A percentile compares a stretch with the other conserved stretches of the same genome.
Evolutionary conservation across 352 stramenopile species (phyloP).

Genomic region (Phytophthora lateralis): DNA sequence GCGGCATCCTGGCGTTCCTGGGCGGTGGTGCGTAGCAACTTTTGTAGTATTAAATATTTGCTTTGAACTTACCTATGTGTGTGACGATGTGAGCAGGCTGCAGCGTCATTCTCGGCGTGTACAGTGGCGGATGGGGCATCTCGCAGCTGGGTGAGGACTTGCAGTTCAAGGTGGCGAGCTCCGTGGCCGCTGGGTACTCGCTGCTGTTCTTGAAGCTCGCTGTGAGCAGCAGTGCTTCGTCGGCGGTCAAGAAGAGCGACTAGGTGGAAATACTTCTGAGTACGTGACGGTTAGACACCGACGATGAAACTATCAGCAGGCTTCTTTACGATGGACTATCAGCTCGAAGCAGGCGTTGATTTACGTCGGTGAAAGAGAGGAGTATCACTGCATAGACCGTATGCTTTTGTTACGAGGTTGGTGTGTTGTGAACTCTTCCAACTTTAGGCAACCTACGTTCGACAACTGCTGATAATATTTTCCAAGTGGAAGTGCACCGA

Average conservation of each 20-base stretch:
- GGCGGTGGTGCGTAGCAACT: slow-evolving; percentile 34
- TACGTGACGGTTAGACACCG: too few species aligned
- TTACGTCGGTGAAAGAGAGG: too few species aligned
- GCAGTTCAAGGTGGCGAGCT: slow-evolving; percentile 51
- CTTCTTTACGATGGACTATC: too few species aligned
- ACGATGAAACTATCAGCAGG: too few species aligned
- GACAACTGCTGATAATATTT: too few species aligned
- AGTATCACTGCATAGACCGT: too few species aligned
- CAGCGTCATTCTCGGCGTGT: slow-evolving; percentile 54
- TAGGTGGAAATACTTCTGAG: not conserved
- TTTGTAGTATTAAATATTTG: not conserved
- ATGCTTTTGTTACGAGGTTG: too few species aligned
- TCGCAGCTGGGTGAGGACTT: slow-evolving; percentile 49
- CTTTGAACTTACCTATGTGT: not conserved
- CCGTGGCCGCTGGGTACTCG: slow-evolving; percentile 47
- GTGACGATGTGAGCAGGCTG: slow-evolving; percentile 20
- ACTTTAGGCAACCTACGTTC: too few species aligned
- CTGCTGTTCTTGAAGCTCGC: slow-evolving; percentile 53
- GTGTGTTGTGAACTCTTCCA: too few species aligned
- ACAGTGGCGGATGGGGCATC: slow-evolving; percentile 59
- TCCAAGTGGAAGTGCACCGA: too few species aligned
- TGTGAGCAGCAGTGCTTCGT: slow-evolving; percentile 1
- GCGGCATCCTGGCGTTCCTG: slow-evolving; percentile 60
- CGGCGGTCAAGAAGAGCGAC: slow-evolving; percentile 19
- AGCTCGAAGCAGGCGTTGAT: too few species aligned